These are phyloP conservation scores for Psilocybe cyanescens DNA, from an alignment of 768 basidiomycete genomes.

Conservation along the genomic window DNA sequence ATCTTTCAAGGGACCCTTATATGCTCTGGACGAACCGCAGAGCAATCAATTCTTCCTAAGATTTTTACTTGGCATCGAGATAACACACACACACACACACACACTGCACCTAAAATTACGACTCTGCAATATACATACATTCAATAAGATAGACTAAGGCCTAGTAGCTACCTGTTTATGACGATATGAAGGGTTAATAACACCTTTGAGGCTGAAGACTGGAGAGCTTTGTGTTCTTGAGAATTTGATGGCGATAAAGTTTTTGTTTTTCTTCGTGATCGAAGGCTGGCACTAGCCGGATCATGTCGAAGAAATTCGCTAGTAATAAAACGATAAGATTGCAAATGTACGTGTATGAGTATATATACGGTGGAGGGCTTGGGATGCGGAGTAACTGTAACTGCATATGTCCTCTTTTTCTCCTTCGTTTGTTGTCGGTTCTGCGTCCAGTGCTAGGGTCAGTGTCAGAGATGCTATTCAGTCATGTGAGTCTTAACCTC, in stretches of 20 bases:
- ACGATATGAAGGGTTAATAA: not conserved
- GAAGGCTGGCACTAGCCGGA: not conserved
- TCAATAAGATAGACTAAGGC: constrained; percentile 1
- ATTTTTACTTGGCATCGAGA: constrained; percentile 1
- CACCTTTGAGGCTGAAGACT: not conserved
- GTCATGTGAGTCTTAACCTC: constrained; percentile 49
- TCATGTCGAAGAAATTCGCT: not conserved
- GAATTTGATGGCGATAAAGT: not conserved
- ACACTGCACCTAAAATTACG: not conserved
- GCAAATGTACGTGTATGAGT: not conserved
- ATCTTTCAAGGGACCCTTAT: constrained; percentile 79
- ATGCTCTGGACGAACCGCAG: constrained; percentile 89
- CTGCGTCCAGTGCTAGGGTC: constrained; percentile 46
- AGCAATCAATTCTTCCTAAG: constrained; percentile 52
- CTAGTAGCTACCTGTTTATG: not conserved
- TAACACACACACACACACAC: not conserved
- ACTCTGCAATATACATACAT: not conserved
- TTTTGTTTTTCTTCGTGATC: not conserved
- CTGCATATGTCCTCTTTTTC: constrained; percentile 53
- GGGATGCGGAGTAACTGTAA: not conserved
- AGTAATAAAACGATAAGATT: not conserved
- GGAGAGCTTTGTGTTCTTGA: not conserved
- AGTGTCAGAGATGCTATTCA: constrained; percentile 60
- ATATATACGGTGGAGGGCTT: constrained; percentile 1
- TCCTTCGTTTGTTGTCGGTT: constrained; percentile 44